phyloP scores from a whole-genome alignment of 2,329 filamentous ascomycete species.

The Apiospora malaysiana region DNA sequence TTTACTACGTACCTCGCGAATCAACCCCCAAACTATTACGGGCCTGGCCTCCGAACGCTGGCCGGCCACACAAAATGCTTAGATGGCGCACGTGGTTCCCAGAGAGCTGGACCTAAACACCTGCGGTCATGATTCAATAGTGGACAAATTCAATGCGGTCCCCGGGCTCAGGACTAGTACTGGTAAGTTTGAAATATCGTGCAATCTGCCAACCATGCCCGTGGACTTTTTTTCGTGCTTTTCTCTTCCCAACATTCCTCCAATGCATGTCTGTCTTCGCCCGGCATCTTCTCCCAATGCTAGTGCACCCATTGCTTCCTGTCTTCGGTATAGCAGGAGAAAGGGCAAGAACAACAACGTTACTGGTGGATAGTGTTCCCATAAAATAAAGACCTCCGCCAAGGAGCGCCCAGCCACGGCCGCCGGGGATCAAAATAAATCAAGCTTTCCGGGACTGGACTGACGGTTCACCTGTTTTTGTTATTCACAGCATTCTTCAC shows the following conservation, averaged over 20 bases:
- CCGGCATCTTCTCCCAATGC: not conserved
- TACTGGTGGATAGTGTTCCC: constrained; percentile 1
- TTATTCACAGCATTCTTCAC: constrained; percentile 74
- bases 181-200: constrained; percentile 51
- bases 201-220: not conserved
- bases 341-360: not conserved
- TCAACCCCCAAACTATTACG: not conserved
- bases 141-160: constrained; percentile 60
- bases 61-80: constrained; percentile 39
- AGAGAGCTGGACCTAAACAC: constrained; percentile 41
- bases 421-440: not conserved
- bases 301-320: constrained; percentile 16
- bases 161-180: constrained; percentile 65
- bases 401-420: not conserved
- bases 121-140: constrained; percentile 49
- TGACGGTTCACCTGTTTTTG: constrained; percentile 28
- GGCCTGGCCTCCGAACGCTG: constrained; percentile 23
- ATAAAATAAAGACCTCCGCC: not conserved
- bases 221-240: not conserved
- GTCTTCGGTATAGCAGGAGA: not conserved
- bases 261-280: not conserved
- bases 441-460: constrained; percentile 29
- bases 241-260: not conserved
- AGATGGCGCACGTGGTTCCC: constrained; percentile 42
- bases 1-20: constrained; percentile 10